phyloP scores from a whole-genome alignment of 75 land plant genomes.

The Pinus tabuliformis region DNA sequence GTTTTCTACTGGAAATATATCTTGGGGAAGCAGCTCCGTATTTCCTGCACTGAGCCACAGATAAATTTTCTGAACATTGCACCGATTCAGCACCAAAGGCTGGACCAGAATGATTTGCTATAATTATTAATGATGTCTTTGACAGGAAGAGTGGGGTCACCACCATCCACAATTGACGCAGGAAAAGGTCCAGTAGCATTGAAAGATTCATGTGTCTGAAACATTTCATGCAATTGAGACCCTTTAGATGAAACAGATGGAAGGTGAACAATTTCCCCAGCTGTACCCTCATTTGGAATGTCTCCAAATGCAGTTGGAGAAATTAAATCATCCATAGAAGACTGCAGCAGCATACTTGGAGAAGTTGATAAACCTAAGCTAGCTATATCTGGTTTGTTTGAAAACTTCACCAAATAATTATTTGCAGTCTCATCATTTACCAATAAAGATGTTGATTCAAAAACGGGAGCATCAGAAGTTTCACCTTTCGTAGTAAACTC shows the following conservation, averaged over 20 bases:
- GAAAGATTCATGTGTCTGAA: neutral
- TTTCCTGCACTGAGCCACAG: neutral
- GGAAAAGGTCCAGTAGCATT: neutral
- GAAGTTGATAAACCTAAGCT: neutral
- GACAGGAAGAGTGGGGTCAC: no score
- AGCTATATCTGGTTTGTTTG: neutral
- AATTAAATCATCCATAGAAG: slow-evolving; percentile 1
- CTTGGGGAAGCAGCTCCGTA: neutral
- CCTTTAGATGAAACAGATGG: neutral
- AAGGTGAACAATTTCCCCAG: neutral
- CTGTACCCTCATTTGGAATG: neutral
- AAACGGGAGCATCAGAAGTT: neutral
- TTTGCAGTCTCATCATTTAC: neutral
- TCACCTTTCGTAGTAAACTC: neutral
- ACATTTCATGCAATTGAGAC: neutral
- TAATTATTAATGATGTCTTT: no score
- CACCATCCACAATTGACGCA: no score
- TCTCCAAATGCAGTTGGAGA: neutral
- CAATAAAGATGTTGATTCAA: neutral
- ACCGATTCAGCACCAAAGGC: neutral
- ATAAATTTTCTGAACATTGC: neutral
- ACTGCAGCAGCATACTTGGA: neutral
- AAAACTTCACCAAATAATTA: neutral
- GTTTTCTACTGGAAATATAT: neutral
- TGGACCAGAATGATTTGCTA: no score